These are phyloP conservation scores for Exophiala sideris DNA, from an alignment of 2,329 filamentous ascomycete genomes.

Conservation along the genomic window DNA sequence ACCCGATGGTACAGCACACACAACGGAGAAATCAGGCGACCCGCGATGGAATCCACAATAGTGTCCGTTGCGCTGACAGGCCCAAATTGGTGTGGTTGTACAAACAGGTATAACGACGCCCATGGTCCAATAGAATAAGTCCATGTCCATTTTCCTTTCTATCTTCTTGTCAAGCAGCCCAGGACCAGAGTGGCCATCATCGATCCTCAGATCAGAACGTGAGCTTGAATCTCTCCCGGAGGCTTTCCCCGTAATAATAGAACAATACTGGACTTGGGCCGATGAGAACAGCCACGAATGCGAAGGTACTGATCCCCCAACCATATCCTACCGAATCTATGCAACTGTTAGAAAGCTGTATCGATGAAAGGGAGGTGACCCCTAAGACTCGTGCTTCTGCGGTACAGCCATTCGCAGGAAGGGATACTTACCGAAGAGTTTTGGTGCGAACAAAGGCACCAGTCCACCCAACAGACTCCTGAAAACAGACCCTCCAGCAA, in stretches of 20 bases:
- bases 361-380: too few species aligned
- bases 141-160: neutral
- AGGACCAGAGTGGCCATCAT: neutral
- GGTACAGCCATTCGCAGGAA: too few species aligned
- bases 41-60: neutral
- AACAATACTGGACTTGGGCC: conserved; percentile 51
- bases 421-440: conserved; percentile 30
- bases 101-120: neutral
- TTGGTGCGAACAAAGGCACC: conserved; percentile 49
- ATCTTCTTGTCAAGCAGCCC: too few species aligned
- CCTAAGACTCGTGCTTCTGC: too few species aligned
- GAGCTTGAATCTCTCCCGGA: conserved; percentile 44
- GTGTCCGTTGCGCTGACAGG: neutral
- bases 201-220: conserved; percentile 7
- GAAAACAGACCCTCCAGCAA: conserved; percentile 47
- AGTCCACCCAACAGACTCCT: conserved; percentile 45
- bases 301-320: conserved; percentile 45
- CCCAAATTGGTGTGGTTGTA: neutral
- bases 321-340: conserved; percentile 35
- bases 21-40: neutral
- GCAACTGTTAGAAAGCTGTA: too few species aligned
- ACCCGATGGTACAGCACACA: neutral
- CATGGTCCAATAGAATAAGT: neutral
- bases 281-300: conserved; percentile 44
- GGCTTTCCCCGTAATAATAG: conserved; percentile 44